Base-by-base conservation (phyloP, 2,329 filamentous ascomycete genomes). In the Chrysoporthe puriensis region DNA sequence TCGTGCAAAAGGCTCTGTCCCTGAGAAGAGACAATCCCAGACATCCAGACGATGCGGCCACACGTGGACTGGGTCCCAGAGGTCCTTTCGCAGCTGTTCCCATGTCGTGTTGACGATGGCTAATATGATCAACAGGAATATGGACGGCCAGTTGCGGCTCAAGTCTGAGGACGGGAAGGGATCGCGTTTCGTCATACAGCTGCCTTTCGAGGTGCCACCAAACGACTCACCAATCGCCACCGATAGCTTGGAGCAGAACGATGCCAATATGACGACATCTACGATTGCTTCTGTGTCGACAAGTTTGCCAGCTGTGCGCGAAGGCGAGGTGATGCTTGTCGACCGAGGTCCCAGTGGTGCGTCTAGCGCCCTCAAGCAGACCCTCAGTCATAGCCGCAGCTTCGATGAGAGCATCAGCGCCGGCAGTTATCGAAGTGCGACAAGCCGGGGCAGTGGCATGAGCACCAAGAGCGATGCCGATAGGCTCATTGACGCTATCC, bases 121-220 rank as follows among this genome's bases (percentile, higher is more conserved):
- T 63, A n/a, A 63, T 9, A 18, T 21, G 9, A 7, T 59, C 13
- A 3, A 52, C 26, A 65, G 63, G n/a, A 97, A 94, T 74, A 96
- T 97, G 92, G 90, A 95, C 68, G 94, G 94, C 0, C 94, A 97
- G 74, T 78, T 97, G 42, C 88, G 93, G 1, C 80, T 97, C 1
- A 95, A 94, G 73, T 97, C 93, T 0, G 92, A 96, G 73, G 86
- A 91, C 75, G 91, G 91, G 1, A 91, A 90, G 73, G 94, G 94
- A 0, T 94, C 93, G 21, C 86, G 91, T 63, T 97, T 97, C 71
- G 88, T 93, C 26, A 87, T 97, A 34, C 88, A 92, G 70, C 81
- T 97, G 42, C 90, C 91, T 0, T 96, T 97, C 71, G 83, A 88
- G 8, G 75, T 94, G 0, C 89, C 88, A 0, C 43, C 66, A 14